Evolutionary conservation across 2,329 filamentous ascomycete species (phyloP).

Genomic region (Cercospora sojina): DNA sequence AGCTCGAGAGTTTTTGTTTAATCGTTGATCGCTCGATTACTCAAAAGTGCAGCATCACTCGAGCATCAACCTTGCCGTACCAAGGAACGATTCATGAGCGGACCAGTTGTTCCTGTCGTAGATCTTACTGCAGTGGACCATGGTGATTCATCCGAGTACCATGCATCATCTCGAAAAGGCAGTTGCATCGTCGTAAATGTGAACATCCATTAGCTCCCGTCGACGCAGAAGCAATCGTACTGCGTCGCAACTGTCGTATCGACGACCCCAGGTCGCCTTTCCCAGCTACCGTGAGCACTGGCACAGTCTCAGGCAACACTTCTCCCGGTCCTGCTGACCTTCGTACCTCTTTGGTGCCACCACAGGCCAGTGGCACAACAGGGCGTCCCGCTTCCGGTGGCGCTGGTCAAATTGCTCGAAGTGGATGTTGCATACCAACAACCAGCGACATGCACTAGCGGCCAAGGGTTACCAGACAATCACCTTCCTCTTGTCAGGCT

Average conservation of each 20-base stretch:
- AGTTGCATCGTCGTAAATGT: not conserved
- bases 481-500: not conserved
- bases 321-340: not conserved
- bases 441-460: constrained; percentile 4
- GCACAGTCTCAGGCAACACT: not conserved
- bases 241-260: not conserved
- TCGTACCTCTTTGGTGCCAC: not conserved
- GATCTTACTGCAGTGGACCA: not conserved
- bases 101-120: not conserved
- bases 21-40: not conserved
- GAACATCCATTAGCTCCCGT: constrained; percentile 1
- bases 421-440: constrained; percentile 4
- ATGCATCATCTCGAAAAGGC: not conserved
- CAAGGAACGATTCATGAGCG: not conserved
- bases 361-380: not conserved
- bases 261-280: not conserved
- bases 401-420: constrained; percentile 1
- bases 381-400: not conserved
- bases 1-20: not conserved
- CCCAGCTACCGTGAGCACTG: not conserved
- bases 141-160: not conserved
- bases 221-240: not conserved
- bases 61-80: not conserved
- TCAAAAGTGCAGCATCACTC: not conserved
- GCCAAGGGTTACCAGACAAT: not conserved